Evolutionary conservation across 306 rosid genomes (phyloP), one percentile per base, ranked within the genome.

Genomic region (Hippophae gyantsensis): DNA sequence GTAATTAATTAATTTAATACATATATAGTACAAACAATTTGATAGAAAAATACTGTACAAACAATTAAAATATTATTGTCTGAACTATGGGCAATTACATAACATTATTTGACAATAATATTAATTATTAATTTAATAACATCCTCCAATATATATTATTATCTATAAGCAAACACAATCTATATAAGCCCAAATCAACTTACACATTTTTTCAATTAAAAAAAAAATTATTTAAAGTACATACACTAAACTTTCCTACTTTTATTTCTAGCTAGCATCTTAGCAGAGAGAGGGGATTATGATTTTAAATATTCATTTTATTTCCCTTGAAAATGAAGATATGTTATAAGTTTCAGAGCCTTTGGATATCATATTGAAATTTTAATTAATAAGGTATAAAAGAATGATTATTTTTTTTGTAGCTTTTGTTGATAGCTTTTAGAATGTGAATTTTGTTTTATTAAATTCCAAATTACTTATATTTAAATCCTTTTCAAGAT

Each of bases 311-410:
- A 32, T 32, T 76, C 70, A 76, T 70, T 48, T 53, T 66, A 73
- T 76, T 62, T 66, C 46, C 54, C 57, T 57, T 70, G 60, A 70
- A 75, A 57, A 76, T 11, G 68, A 60, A 64, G 59, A 67, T 72
- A 69, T 18, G 23, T 18, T 18, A 18, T 75, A 62, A 52, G 68
- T 72, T 72, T 71, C 81, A 58, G 64, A 48, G 61, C 44, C 38
- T 44, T 13, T 65, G 70, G 62, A 74, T 68, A 58, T 56, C 71
- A 64, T 46, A 71, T 68, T 62, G 46, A 57, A 77, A 61, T 52
- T 64, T 72, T 57, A 78, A 57, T 52, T 48, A 8, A 11, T 76
- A 72, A 67, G 14, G 1, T 53, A 65, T 13, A 42, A 6, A 50
- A 27, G 7, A n/a, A 54, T 64, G 53, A 26, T 40, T 32, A 10